These are phyloP conservation scores for Cocos nucifera DNA, from an alignment of 176 grass and related monocot genomes.

Conservation along the genomic window DNA sequence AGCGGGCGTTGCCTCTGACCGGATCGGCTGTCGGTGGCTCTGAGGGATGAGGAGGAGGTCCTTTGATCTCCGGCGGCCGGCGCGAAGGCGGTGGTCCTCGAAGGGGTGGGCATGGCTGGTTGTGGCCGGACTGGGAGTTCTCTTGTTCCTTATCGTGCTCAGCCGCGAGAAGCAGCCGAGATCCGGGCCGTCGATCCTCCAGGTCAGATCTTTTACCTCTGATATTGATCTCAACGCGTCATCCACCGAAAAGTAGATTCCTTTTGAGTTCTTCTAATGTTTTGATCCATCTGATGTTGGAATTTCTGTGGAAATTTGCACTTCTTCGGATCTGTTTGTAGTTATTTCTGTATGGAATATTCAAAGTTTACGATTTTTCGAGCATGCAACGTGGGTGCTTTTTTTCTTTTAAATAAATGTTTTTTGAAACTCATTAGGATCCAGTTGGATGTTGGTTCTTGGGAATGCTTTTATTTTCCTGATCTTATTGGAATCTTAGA, in stretches of 20 bases:
- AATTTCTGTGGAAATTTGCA: slow-evolving; percentile 6
- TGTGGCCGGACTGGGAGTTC: slow-evolving; percentile 12
- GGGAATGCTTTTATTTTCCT: too few relatives aligned
- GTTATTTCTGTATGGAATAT: too few relatives aligned
- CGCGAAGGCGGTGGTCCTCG: slow-evolving; percentile 57
- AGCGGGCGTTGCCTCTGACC: neutral
- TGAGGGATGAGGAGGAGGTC: slow-evolving; percentile 33
- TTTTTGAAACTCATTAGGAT: too few relatives aligned
- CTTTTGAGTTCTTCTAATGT: neutral
- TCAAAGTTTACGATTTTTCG: too few relatives aligned
- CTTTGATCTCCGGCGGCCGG: slow-evolving; percentile 49
- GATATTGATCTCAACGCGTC: slow-evolving; percentile 1
- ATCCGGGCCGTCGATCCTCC: slow-evolving; percentile 8
- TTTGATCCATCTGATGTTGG: neutral
- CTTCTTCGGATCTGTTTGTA: neutral
- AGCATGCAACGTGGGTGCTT: too few relatives aligned
- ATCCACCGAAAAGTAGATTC: neutral
- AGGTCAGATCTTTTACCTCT: slow-evolving; percentile 3
- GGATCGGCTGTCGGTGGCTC: neutral
- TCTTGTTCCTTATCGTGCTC: slow-evolving; percentile 17
- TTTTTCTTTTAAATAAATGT: too few relatives aligned
- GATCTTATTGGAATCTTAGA: too few relatives aligned
- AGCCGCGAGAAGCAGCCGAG: slow-evolving; percentile 24
- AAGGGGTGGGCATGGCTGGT: slow-evolving; percentile 39
- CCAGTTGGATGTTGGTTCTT: too few relatives aligned